Conservation (phyloP, 108 stramenopile genomes). For the Pinguiococcus pyrenoidosus region DNA sequence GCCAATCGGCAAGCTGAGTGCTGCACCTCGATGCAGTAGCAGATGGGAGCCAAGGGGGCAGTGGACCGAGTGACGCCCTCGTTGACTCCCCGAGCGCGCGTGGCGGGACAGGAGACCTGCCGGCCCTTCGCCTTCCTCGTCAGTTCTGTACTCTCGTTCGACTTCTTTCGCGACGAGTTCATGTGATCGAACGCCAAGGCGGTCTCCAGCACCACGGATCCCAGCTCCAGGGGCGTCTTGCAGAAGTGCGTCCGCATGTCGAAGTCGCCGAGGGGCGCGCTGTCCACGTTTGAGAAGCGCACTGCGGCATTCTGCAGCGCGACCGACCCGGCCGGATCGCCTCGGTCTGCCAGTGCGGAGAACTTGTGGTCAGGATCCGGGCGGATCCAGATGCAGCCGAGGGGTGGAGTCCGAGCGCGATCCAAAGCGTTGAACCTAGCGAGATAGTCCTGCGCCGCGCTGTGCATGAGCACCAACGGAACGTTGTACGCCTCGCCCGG, state of each 20-base stretch:
- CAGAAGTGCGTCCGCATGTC: slow-evolving; percentile 28
- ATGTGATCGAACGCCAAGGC: slow-evolving; percentile 45
- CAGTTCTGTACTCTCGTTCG: slow-evolving; percentile 33
- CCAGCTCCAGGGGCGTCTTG: slow-evolving; percentile 56
- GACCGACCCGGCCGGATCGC: no score
- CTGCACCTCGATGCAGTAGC: slow-evolving; percentile 64
- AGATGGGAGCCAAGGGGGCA: slow-evolving; percentile 45
- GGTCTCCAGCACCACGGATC: slow-evolving; percentile 62
- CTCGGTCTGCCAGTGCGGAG: no score
- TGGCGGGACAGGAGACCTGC: slow-evolving; percentile 59
- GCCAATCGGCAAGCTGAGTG: no score
- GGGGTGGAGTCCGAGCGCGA: no score
- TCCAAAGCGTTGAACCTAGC: no score
- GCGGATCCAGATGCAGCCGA: slow-evolving; percentile 59
- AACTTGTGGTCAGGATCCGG: slow-evolving; percentile 30
- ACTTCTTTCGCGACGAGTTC: no score
- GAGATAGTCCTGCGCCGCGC: no score
- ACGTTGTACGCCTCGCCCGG: slow-evolving; percentile 40
- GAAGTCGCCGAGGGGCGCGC: no score
- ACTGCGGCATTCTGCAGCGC: no score
- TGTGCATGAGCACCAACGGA: slow-evolving; percentile 55
- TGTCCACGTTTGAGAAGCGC: no score
- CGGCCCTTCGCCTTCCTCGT: slow-evolving; percentile 50
- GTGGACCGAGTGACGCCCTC: slow-evolving; percentile 27
- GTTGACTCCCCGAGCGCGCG: no score